A percentile compares a stretch with the other conserved stretches of the same genome.
Evolutionary conservation across 345 rosid species (phyloP).

Genomic region (Eutrema heterophyllum): DNA sequence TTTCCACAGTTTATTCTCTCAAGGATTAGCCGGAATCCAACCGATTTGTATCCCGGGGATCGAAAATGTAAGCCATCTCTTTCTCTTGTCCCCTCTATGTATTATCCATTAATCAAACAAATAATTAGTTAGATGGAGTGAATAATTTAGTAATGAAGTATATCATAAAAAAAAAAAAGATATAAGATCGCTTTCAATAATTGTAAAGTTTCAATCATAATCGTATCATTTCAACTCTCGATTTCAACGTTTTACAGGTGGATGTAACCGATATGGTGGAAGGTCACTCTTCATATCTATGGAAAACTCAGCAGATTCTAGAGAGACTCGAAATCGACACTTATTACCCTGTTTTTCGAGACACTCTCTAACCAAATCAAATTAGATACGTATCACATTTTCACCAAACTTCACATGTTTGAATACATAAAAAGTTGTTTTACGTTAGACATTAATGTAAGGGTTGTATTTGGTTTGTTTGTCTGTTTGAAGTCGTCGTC

Average conservation of each 20-base stretch:
- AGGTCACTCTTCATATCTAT: conserved; percentile 90
- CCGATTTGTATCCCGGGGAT: conserved; percentile 66
- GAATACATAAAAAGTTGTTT: not conserved
- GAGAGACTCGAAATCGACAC: conserved; percentile 80
- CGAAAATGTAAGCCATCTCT: conserved; percentile 63
- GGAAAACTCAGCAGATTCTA: conserved; percentile 69
- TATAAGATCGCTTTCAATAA: conserved; percentile 12
- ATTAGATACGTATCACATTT: not conserved
- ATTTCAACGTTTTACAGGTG: conserved; percentile 43
- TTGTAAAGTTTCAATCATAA: not conserved
- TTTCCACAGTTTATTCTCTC: conserved; percentile 59
- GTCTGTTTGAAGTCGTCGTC: not conserved
- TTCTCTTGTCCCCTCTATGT: not conserved
- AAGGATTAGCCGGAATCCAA: conserved; percentile 97
- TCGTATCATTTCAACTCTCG: not conserved
- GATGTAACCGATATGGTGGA: conserved; percentile 70
- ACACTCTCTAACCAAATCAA: conserved; percentile 15
- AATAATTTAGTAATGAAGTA: not conserved
- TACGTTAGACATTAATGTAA: not conserved
- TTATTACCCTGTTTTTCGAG: conserved; percentile 66
- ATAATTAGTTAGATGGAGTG: not conserved
- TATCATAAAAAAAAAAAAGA: not conserved
- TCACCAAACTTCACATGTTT: not conserved
- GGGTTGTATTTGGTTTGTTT: not conserved
- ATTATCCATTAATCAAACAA: not conserved